Percentiles rank a stretch among this genome's conserved stretches.
These are phyloP conservation scores for Irpex sp. DNA, from an alignment of 1,284 basidiomycete genomes.

Conservation along the genomic window DNA sequence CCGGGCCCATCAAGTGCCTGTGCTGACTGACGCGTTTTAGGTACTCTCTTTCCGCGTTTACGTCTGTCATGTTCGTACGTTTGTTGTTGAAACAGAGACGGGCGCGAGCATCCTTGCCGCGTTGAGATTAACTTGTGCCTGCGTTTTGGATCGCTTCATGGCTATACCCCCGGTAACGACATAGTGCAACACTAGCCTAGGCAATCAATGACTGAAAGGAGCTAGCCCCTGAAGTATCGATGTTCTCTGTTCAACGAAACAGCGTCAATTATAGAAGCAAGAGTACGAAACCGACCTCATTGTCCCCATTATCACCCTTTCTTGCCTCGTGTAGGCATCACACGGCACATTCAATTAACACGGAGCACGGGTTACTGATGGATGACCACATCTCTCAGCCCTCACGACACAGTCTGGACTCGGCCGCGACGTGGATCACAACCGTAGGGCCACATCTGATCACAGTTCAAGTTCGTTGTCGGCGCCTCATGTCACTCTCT, in stretches of 20 bases:
- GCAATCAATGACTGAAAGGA: not conserved
- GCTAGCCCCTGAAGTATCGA: not conserved
- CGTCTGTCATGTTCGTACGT: conserved; percentile 58
- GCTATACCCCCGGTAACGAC: not conserved
- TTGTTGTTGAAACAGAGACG: conserved; percentile 51
- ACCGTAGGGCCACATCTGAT: not conserved
- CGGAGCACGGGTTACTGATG: not conserved
- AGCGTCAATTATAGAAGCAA: not conserved
- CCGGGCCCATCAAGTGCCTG: not conserved
- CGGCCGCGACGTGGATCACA: not conserved
- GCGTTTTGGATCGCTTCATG: not conserved
- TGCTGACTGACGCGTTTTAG: conserved; percentile 31
- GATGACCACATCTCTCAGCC: not conserved
- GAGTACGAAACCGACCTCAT: not conserved
- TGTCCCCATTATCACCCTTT: conserved; percentile 1
- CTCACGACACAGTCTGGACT: conserved; percentile 1
- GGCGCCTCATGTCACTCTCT: not conserved
- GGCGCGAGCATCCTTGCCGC: conserved; percentile 29
- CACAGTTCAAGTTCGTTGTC: not conserved
- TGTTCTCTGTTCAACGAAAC: not conserved
- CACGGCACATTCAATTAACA: not conserved
- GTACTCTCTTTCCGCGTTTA: conserved; percentile 72
- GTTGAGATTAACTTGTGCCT: conserved; percentile 15
- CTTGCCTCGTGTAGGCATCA: not conserved
- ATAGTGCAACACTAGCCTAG: not conserved